A percentile compares a stretch with the other conserved stretches of the same genome.
Conservation (phyloP, 345 rosid species). For the Salix suchowensis region DNA sequence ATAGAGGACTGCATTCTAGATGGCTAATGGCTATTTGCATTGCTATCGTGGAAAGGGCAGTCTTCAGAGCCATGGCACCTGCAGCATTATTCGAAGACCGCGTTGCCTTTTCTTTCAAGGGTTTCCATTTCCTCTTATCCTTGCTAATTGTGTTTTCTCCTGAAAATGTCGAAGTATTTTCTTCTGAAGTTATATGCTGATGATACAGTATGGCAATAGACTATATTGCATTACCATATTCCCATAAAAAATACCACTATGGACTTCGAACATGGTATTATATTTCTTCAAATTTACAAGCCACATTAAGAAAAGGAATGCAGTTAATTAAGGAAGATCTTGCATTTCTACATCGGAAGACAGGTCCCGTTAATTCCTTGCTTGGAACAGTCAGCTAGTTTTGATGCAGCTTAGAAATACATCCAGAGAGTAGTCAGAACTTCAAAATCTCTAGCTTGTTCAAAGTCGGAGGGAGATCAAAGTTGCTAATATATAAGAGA, state of each 20-base stretch:
- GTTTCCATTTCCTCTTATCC: background rate
- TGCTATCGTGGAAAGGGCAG: background rate
- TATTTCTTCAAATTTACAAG: background rate
- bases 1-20: background rate
- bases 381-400: background rate
- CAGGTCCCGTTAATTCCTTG: background rate
- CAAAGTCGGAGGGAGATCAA: background rate
- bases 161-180: background rate
- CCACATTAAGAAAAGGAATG: background rate
- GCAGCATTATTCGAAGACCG: background rate
- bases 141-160: background rate
- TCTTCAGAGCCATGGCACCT: background rate
- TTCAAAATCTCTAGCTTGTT: background rate
- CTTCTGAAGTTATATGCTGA: no score
- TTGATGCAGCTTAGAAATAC: background rate
- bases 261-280: background rate
- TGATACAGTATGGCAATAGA: no score
- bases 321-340: background rate
- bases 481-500: background rate
- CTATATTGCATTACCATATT: no score
- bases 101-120: background rate
- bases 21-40: slow-evolving; percentile 3
- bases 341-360: background rate
- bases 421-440: background rate
- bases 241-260: no score